Evolutionary conservation across 2,329 filamentous ascomycete species (phyloP).

Genomic region (Diaporthe caulivora): DNA sequence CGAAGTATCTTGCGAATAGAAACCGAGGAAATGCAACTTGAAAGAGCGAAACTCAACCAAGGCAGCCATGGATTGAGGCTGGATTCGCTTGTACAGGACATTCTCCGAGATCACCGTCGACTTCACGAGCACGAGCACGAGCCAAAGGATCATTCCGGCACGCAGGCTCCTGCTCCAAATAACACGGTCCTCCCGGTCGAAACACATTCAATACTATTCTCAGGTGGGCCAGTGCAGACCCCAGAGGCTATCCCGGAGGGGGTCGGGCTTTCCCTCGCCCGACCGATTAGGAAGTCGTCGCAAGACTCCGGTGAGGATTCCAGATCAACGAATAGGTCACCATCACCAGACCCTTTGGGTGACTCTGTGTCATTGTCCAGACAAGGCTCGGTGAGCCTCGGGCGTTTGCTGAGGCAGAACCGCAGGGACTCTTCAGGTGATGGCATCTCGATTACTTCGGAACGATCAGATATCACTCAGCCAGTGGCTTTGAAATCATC

Average conservation of each 20-base stretch:
- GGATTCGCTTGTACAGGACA: background rate
- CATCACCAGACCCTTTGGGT: background rate
- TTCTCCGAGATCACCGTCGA: background rate
- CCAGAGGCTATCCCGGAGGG: background rate
- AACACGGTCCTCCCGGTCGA: background rate
- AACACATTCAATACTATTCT: background rate
- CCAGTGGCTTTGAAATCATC: background rate
- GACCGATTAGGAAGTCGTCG: background rate
- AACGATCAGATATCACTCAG: background rate
- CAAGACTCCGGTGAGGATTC: background rate
- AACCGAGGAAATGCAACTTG: background rate
- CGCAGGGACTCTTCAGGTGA: background rate
- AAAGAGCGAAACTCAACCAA: background rate
- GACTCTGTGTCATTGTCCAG: too few species aligned
- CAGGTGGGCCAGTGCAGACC: background rate
- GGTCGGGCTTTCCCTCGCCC: background rate
- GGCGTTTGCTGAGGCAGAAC: background rate
- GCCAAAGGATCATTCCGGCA: background rate
- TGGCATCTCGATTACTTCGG: background rate
- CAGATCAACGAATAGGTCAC: background rate
- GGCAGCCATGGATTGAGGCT: background rate
- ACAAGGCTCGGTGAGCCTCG: background rate
- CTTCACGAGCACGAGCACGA: background rate
- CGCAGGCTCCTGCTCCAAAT: background rate
- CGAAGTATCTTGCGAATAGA: background rate